A percentile compares a stretch with the other conserved stretches of the same genome.
Conservation (phyloP, 2,329 filamentous ascomycete species). For the Alternaria arborescens region DNA sequence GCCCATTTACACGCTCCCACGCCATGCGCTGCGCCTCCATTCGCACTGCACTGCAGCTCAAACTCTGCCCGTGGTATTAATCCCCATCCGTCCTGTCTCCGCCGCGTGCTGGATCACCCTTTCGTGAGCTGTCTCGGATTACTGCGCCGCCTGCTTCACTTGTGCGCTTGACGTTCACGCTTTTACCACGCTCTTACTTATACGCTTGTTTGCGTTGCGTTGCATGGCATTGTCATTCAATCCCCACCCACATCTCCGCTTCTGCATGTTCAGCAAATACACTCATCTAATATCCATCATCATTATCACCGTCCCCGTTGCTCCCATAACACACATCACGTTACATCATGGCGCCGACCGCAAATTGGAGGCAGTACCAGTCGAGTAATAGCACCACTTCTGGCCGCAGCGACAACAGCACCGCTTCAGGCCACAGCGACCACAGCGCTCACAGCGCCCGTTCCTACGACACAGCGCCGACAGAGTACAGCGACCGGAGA, state of each 20-base stretch:
- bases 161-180: constrained; percentile 16
- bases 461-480: constrained; percentile 47
- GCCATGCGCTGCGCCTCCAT: constrained; percentile 37
- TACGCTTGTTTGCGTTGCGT: constrained; percentile 25
- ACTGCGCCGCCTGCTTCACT: constrained; percentile 35
- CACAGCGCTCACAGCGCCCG: constrained; percentile 43
- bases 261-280: constrained; percentile 4
- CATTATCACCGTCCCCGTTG: constrained; percentile 3
- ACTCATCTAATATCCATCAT: constrained; percentile 17
- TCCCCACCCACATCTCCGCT: constrained; percentile 20
- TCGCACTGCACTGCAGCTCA: constrained; percentile 21
- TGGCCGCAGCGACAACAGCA: constrained; percentile 25
- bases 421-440: constrained; percentile 25
- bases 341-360: constrained; percentile 43
- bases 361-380: constrained; percentile 44
- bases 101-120: constrained; percentile 40
- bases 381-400: constrained; percentile 41
- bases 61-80: constrained; percentile 27
- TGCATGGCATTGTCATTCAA: constrained; percentile 26
- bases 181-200: constrained; percentile 25
- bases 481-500: constrained; percentile 45
- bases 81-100: constrained; percentile 29
- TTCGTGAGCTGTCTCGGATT: constrained; percentile 34
- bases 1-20: constrained; percentile 27
- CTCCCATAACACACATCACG: constrained; percentile 8